Evolutionary conservation across 441 rosid genomes (phyloP), one percentile per base, ranked within the genome.

Genomic region (Viola pubescens): DNA sequence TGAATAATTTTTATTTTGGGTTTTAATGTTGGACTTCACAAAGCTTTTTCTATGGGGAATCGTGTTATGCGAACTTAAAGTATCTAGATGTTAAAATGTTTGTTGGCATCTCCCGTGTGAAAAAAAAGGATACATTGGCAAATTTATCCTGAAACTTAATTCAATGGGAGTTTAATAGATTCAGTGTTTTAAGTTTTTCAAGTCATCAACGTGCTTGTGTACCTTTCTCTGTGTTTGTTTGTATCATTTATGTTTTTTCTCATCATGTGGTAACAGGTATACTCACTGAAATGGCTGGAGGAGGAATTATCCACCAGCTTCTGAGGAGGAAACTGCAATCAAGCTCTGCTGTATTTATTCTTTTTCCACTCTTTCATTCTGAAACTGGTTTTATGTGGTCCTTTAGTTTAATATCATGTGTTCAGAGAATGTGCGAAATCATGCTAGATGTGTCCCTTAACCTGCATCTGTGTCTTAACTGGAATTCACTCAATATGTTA

Each of bases 271-370:
- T 42, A 26, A 26, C 71, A 75, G 73, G 65, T 48, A 57, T 61
- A 68, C 59, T 65, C 50, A 47, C 67, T 68, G 57, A 77, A 77
- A 94, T 94, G 99, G 91, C 79, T 81, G 97, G 97, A 73, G 88
- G 90, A 79, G 88, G 87, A 68, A 64, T 85, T 54, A 87, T 94
- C 82, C 88, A 76, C 77, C 99, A 81, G 81, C 91, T 90, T 70
- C 79, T 94, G 61, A 80, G 89, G 79, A 80, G 90, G 80, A 88
- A 85, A 64, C 83, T 88, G 72, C 91, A 79, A 68, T 79, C 84
- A 58, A 83, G 79, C 51, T 73, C 85, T 49, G 41, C 79, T 63
- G 98, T 94, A 77, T 82, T 51, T 48, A 48, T 14, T 12, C 40
- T 14, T 9, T 1, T 12, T 63, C 13, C 13, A 4, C 1, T 9